Base-by-base conservation (phyloP, 352 stramenopile species). In the Pythium pectinolyticum region DNA sequence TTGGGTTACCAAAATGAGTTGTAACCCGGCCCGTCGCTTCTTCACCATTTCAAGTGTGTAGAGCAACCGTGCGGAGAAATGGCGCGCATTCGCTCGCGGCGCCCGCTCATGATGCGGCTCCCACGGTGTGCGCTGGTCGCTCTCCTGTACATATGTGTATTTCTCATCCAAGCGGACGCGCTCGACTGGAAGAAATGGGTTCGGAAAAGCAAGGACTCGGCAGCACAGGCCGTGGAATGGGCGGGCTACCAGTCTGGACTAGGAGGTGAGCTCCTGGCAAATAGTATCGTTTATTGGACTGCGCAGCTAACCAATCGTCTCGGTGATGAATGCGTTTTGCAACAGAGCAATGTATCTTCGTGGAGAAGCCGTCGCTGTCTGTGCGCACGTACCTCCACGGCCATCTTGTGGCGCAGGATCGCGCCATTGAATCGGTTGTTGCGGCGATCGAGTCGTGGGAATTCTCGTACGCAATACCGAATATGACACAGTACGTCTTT, bases 391-490 rank as follows among this genome's bases (percentile, higher is more conserved):
- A 90, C 64, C 32, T 93, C 34, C 53, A 76, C 20, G 61, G 74
- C 17, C 74, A 90, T 41, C 66, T 93, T 24, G 85, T 82, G 45
- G 84, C 75, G 5, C 84, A 93, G 51, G 75, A 89, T 45, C 72
- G 76, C 35, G 80, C 82, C 15, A 60, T 91, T 25, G 78, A 93
- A 50, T 69, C 74, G 3, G 77, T 93, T 24, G 78, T 90, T 11
- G 80, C 70, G 6, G 82, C 84, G 6, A 80, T 93, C 34, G 84
- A 93, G 61, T 77, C 84, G 22, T 93, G 84, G 84, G 84, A 93
- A 63, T 93, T 93, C 61, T 88, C 80, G 84, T 93, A 67, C 50
- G 81, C 65, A 24, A 35, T 22, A 30, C 20, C 20, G 34, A 47
- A n/a, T n/a, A n/a, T n/a, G n/a, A n/a, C n/a, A n/a, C n/a, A n/a